Evolutionary conservation across 1,139 yeast species (phyloP).

Genomic region (Taiozyma onychis): DNA sequence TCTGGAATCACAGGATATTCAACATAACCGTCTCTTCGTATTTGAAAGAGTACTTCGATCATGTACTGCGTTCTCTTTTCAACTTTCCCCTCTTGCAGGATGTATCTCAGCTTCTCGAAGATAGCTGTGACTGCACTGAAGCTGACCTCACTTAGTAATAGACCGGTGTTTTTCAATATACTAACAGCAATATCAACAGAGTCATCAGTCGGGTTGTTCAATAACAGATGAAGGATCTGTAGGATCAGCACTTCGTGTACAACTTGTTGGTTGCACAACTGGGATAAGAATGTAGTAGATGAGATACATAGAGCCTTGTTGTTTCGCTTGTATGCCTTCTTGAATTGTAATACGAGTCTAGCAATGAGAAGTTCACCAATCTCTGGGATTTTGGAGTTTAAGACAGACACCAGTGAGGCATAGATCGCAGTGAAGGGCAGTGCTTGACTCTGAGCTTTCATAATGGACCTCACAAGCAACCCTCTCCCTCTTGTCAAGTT

Average conservation of each 20-base stretch:
- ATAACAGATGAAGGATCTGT: slow-evolving; percentile 56
- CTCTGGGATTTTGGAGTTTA: slow-evolving; percentile 66
- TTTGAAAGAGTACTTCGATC: slow-evolving; percentile 48
- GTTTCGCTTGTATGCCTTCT: slow-evolving; percentile 46
- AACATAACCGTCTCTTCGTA: slow-evolving; percentile 44
- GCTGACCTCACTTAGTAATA: slow-evolving; percentile 36
- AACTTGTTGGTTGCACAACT: slow-evolving; percentile 60
- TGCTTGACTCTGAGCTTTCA: slow-evolving; percentile 47
- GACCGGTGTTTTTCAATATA: slow-evolving; percentile 41
- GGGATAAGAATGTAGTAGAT: slow-evolving; percentile 48
- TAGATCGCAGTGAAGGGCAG: slow-evolving; percentile 41
- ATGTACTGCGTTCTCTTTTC: slow-evolving; percentile 39
- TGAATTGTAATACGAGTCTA: slow-evolving; percentile 56
- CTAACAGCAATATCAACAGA: slow-evolving; percentile 44
- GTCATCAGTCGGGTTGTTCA: slow-evolving; percentile 48
- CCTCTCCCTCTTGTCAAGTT: slow-evolving; percentile 62
- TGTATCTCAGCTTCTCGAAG: slow-evolving; percentile 53
- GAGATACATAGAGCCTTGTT: slow-evolving; percentile 40
- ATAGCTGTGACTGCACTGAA: slow-evolving; percentile 44
- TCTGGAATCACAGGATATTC: slow-evolving; percentile 36
- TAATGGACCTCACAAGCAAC: slow-evolving; percentile 46
- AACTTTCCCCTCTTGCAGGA: slow-evolving; percentile 52
- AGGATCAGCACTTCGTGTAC: slow-evolving; percentile 57
- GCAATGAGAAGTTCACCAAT: slow-evolving; percentile 55
- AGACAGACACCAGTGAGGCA: slow-evolving; percentile 52